A percentile compares a stretch with the other conserved stretches of the same genome.
Conservation (phyloP, 306 rosid genomes). For the Vigna mungo region DNA sequence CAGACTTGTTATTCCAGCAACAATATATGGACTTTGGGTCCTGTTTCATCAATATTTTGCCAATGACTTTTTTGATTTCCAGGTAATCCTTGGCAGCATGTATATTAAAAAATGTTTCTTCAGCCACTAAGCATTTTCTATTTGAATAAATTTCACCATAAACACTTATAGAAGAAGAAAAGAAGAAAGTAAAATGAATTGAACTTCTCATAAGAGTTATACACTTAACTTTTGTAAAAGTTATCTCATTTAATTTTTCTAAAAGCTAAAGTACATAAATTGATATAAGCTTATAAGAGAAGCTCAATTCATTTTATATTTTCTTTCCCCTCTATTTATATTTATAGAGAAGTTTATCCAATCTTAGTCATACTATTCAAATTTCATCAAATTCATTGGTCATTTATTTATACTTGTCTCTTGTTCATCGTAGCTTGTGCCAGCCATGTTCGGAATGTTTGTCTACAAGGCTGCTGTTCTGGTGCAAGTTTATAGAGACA, state of each 20-base stretch:
- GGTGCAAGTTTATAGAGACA: conserved; percentile 92
- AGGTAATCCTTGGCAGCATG: conserved; percentile 59
- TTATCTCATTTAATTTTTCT: not conserved
- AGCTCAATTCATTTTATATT: not conserved
- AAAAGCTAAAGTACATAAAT: not conserved
- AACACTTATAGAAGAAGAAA: not conserved
- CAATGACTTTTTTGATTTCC: conserved; percentile 80
- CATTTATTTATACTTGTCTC: conserved; percentile 17
- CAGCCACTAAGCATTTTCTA: not conserved
- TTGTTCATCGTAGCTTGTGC: conserved; percentile 70
- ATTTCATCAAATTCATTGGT: conserved; percentile 7
- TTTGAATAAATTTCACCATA: not conserved
- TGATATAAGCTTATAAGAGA: not conserved
- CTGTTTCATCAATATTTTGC: conserved; percentile 68
- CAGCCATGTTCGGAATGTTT: conserved; percentile 95
- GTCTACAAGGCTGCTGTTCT: conserved; percentile 92
- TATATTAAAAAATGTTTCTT: not conserved
- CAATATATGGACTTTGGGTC: conserved; percentile 79
- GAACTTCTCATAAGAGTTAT: not conserved
- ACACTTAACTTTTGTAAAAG: not conserved
- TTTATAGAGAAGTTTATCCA: not conserved
- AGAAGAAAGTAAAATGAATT: not conserved
- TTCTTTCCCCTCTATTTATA: not conserved
- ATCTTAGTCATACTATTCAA: not conserved
- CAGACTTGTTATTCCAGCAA: conserved; percentile 89